phyloP scores from a whole-genome alignment of 768 basidiomycete genomes.

The Amanita exitialis region DNA sequence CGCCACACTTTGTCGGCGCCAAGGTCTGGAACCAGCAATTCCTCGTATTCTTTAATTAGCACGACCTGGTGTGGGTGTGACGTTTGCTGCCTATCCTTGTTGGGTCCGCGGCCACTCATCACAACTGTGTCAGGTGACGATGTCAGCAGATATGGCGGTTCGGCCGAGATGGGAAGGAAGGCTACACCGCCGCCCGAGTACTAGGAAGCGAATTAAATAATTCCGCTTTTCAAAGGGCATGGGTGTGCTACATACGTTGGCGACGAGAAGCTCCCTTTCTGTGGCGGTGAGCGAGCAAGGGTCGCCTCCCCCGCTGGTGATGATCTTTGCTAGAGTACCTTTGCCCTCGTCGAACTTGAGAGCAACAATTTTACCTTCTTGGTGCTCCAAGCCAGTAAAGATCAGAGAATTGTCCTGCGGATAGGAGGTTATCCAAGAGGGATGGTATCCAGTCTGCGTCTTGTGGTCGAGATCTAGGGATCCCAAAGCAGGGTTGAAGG shows the following conservation, averaged over 20 bases:
- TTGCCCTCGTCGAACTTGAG: constrained; percentile 49
- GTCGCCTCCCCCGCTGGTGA: constrained; percentile 45
- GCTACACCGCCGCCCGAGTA: constrained; percentile 59
- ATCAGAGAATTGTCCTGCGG: constrained; percentile 47
- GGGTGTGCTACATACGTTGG: constrained; percentile 50
- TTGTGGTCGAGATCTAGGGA: constrained; percentile 36
- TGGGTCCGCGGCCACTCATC: constrained; percentile 51
- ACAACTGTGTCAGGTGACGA: constrained; percentile 23
- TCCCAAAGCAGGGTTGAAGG: constrained; percentile 42
- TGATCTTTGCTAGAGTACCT: constrained; percentile 37
- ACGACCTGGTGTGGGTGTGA: constrained; percentile 75
- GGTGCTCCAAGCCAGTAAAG: constrained; percentile 57
- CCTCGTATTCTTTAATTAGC: constrained; percentile 35
- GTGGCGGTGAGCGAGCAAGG: constrained; percentile 57
- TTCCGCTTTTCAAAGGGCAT: background rate
- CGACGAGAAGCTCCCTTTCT: constrained; percentile 49
- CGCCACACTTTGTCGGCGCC: constrained; percentile 63
- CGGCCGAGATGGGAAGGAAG: constrained; percentile 42
- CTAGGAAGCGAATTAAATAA: constrained; percentile 24
- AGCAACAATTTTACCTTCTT: constrained; percentile 53
- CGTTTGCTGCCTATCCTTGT: constrained; percentile 53
- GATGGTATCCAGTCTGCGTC: constrained; percentile 45
- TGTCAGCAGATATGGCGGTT: constrained; percentile 32
- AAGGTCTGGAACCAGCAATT: constrained; percentile 67
- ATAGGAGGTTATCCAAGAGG: constrained; percentile 69